These are phyloP conservation scores for Cryphonectria parasitica DNA, from an alignment of 2,329 filamentous ascomycete genomes.

Conservation along the genomic window DNA sequence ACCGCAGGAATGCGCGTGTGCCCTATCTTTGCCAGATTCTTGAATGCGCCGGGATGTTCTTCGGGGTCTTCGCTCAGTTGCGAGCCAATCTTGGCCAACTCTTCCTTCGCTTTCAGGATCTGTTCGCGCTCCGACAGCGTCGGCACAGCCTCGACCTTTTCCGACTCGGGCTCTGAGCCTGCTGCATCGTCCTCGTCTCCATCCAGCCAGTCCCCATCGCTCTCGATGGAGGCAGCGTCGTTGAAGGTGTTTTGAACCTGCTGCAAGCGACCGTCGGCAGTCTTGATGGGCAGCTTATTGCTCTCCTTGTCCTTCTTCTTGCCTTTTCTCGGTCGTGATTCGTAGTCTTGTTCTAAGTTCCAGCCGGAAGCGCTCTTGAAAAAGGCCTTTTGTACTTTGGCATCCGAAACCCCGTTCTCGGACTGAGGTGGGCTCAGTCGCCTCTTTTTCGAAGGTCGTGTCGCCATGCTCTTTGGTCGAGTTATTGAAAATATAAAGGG, in stretches of 20 bases:
- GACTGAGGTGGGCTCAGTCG: conserved; percentile 59
- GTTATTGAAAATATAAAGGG: not conserved
- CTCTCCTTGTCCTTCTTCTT: conserved; percentile 75
- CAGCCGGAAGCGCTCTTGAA: conserved; percentile 78
- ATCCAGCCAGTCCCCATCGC: conserved; percentile 67
- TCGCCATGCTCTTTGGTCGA: conserved; percentile 45
- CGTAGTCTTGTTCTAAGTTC: conserved; percentile 92
- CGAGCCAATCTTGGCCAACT: conserved; percentile 80
- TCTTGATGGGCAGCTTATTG: conserved; percentile 84
- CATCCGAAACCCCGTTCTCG: conserved; percentile 44
- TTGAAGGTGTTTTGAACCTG: conserved; percentile 47
- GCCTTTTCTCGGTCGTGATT: conserved; percentile 74
- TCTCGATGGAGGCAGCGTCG: conserved; percentile 61
- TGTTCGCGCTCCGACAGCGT: conserved; percentile 76
- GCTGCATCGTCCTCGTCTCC: conserved; percentile 58
- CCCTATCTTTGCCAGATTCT: conserved; percentile 74
- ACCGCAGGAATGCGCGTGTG: conserved; percentile 72
- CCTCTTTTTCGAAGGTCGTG: conserved; percentile 58
- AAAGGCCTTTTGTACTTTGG: conserved; percentile 64
- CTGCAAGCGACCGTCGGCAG: conserved; percentile 73
- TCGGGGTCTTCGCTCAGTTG: conserved; percentile 91
- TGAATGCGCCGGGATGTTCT: conserved; percentile 81
- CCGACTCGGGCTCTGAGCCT: conserved; percentile 46
- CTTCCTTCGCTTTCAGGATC: conserved; percentile 86
- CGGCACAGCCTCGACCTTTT: conserved; percentile 55